Conservation (phyloP, 2,329 filamentous ascomycete genomes). For the Esteya vermicola region DNA sequence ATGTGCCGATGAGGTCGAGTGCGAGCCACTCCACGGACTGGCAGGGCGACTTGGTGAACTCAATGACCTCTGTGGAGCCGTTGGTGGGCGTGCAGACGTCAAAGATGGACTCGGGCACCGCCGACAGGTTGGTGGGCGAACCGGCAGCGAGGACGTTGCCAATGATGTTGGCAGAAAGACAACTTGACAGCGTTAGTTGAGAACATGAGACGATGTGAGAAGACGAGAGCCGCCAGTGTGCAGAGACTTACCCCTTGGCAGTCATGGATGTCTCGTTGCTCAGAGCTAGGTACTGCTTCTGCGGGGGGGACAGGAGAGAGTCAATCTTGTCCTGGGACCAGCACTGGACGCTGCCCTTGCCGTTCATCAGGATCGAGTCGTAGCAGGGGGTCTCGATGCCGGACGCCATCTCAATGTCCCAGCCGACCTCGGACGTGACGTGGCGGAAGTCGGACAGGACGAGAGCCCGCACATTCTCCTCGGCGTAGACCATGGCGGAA, state of each 20-base stretch:
- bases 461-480: conserved; percentile 28
- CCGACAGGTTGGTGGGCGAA: conserved; percentile 16
- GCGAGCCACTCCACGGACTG: conserved; percentile 26
- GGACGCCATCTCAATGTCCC: conserved; percentile 23
- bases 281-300: conserved; percentile 16
- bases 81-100: conserved; percentile 31
- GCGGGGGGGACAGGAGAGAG: conserved; percentile 18
- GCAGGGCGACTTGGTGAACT: conserved; percentile 15
- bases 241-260: conserved; percentile 25
- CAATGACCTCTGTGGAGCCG: conserved; percentile 27
- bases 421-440: conserved; percentile 27
- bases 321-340: conserved; percentile 28
- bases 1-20: conserved; percentile 38
- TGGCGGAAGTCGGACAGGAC: conserved; percentile 43
- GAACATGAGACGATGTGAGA: background rate
- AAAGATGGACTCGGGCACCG: conserved; percentile 28
- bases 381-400: conserved; percentile 39
- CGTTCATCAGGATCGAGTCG: conserved; percentile 48
- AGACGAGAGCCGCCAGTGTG: background rate
- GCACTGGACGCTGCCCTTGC: conserved; percentile 42
- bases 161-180: conserved; percentile 25
- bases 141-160: conserved; percentile 17
- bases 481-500: conserved; percentile 32
- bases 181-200: conserved; percentile 11
- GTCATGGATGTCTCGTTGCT: conserved; percentile 21